Evolutionary conservation across 2,329 filamentous ascomycete species (phyloP).

Genomic region (Simplicillium sp.): DNA sequence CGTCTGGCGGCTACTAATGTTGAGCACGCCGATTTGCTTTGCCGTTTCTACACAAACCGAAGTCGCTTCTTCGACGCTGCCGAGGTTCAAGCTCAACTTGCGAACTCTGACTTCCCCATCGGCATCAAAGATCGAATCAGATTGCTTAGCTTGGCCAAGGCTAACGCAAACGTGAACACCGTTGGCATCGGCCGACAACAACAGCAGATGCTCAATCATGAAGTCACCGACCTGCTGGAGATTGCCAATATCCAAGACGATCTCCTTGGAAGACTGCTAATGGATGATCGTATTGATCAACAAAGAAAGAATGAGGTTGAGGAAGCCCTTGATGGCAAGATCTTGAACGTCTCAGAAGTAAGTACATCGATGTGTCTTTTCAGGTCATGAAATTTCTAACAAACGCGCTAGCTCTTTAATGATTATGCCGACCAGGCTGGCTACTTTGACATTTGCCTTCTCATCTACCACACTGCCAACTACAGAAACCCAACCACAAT

Average conservation of each 20-base stretch:
- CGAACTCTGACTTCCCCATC: slow-evolving; percentile 71
- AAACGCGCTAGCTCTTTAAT: slow-evolving; percentile 66
- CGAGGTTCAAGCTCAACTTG: slow-evolving; percentile 73
- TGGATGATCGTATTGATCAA: slow-evolving; percentile 58
- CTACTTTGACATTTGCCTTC: slow-evolving; percentile 88
- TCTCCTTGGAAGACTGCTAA: slow-evolving; percentile 65
- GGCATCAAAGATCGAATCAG: slow-evolving; percentile 79
- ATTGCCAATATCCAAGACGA: slow-evolving; percentile 95
- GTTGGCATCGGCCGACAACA: slow-evolving; percentile 67
- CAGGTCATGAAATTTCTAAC: slow-evolving; percentile 10
- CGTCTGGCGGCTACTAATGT: slow-evolving; percentile 64
- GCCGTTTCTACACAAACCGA: slow-evolving; percentile 83
- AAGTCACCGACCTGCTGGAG: slow-evolving; percentile 79
- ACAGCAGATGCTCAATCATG: slow-evolving; percentile 76
- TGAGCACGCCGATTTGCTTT: slow-evolving; percentile 80
- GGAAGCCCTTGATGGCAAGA: slow-evolving; percentile 63
- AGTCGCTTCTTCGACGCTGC: slow-evolving; percentile 80
- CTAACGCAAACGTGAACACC: slow-evolving; percentile 79
- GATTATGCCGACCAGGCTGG: slow-evolving; percentile 80
- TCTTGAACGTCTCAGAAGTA: slow-evolving; percentile 69
- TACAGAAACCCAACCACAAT: slow-evolving; percentile 84
- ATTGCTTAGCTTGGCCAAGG: slow-evolving; percentile 82
- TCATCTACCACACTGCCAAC: slow-evolving; percentile 87
- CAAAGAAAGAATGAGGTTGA: slow-evolving; percentile 57
- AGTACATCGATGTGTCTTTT: slow-evolving; percentile 21